Percentiles rank a stretch among this genome's conserved stretches.
phyloP scores from a whole-genome alignment of 257 asterid species.

The Paulownia fortunei region DNA sequence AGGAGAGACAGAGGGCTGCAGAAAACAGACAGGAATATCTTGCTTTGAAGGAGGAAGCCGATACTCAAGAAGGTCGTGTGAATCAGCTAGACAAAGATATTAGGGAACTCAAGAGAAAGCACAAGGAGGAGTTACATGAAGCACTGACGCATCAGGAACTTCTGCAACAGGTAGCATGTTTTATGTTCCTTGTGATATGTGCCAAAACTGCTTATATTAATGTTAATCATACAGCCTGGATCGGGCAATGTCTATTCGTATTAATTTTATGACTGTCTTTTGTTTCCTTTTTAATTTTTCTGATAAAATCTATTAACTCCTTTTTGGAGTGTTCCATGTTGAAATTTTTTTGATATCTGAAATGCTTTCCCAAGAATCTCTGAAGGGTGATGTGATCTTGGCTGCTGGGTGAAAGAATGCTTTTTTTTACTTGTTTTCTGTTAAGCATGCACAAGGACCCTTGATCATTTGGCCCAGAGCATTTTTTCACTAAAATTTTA shows the following conservation, averaged over 20 bases:
- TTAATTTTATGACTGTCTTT: not conserved
- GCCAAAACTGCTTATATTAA: not conserved
- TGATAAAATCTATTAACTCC: not conserved
- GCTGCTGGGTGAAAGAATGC: not conserved
- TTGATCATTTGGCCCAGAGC: not conserved
- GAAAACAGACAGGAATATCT: slow-evolving; percentile 85
- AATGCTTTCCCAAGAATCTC: slow-evolving; percentile 7
- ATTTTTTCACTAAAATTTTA: not conserved
- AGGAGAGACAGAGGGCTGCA: slow-evolving; percentile 84
- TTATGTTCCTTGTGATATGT: slow-evolving; percentile 6
- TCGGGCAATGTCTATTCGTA: not conserved
- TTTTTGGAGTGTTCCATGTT: not conserved
- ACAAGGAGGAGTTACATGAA: slow-evolving; percentile 91
- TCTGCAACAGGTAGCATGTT: slow-evolving; percentile 74
- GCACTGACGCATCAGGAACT: slow-evolving; percentile 83
- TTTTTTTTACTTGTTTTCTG: not conserved
- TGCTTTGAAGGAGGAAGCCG: slow-evolving; percentile 92
- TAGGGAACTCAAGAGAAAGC: slow-evolving; percentile 79
- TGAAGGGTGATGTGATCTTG: not conserved
- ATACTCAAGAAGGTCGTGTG: slow-evolving; percentile 84
- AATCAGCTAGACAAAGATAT: slow-evolving; percentile 80
- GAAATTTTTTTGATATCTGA: not conserved
- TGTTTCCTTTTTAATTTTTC: not conserved
- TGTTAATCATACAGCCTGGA: not conserved
- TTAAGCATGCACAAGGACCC: not conserved